Evolutionary conservation across 2,329 filamentous ascomycete species (phyloP), one percentile per base, ranked within the genome.

Genomic region (Diaporthe helianthi): DNA sequence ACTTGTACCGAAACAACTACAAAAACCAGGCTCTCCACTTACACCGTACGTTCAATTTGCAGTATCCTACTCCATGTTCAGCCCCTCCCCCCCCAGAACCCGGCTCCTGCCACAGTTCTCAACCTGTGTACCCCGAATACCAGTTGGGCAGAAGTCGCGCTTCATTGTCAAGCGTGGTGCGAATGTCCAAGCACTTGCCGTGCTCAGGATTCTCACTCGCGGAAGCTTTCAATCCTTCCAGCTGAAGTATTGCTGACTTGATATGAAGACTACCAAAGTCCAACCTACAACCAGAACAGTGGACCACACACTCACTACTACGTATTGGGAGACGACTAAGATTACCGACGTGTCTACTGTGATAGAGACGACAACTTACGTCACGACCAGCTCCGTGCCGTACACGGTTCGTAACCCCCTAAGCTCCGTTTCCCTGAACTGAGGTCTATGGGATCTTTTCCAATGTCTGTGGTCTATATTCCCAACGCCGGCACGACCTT

Each of bases 11-110:
- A 63, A 31, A 63, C 44, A 33, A 19, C 58, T 49, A 63, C 58
- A 4, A 63, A 26, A 19, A 63, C 58, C 8, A 36, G 58, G 29
- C 58, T 63, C n/a, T 63, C 58, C 44, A 63, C 58, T 15, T 63
- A 63, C n/a, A 26, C 13, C 44, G 58, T 63, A 63, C 1, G 58
- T 47, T 26, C 8, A 13, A 2, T 9, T 1, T 2, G 17, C 24
- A 13, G 10, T 1, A 5, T 2, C 29, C 22, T 9, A 15, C 9
- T 41, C 10, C 17, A 29, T 24, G 19, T 12, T 17, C 17, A 44
- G 4, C 1, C 6, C 13, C 44, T 22, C 0, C 1, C 26, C 26
- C 26, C 12, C 9, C 13, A n/a, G n/a, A n/a, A n/a, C n/a, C n/a
- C n/a, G n/a, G n/a, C 10, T 36, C 3, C 5, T 12, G 36, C 36